phyloP scores from a whole-genome alignment of 139 green algal species.

The Picochlorum sp. region DNA sequence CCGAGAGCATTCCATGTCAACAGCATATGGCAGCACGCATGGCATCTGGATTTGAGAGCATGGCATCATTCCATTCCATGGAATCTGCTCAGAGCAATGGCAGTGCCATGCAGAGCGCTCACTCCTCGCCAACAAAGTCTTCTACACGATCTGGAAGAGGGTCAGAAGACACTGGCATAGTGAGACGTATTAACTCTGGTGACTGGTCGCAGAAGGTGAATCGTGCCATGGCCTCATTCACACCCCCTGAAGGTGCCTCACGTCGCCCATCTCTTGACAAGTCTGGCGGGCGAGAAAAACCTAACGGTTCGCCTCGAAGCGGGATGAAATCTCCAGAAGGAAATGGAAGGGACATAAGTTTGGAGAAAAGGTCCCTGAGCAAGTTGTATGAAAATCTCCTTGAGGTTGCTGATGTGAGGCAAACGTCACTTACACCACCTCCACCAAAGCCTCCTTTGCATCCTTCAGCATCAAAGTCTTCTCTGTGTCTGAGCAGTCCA shows the following conservation, averaged over 20 bases:
- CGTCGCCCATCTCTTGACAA: background rate
- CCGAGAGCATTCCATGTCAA: no score
- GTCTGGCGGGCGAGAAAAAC: background rate
- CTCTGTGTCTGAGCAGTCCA: background rate
- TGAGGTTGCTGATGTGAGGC: slow-evolving; percentile 7
- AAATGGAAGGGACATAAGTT: background rate
- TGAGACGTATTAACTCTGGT: slow-evolving; percentile 2
- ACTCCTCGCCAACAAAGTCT: slow-evolving; percentile 1
- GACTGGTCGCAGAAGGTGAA: background rate
- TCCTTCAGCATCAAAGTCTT: slow-evolving; percentile 1
- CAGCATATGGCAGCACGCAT: background rate
- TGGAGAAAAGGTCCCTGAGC: slow-evolving; percentile 16
- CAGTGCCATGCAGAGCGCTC: background rate
- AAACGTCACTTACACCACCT: slow-evolving; percentile 2
- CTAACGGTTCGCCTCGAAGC: slow-evolving; percentile 5
- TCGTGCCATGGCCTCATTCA: background rate
- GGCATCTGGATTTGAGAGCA: slow-evolving; percentile 7
- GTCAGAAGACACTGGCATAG: background rate
- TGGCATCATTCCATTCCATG: slow-evolving; percentile 13
- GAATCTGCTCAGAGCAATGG: background rate
- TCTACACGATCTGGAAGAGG: background rate
- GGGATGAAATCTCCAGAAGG: slow-evolving; percentile 22
- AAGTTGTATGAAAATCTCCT: slow-evolving; percentile 30
- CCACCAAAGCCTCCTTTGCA: slow-evolving; percentile 5
- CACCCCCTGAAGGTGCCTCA: background rate